Percentiles rank a stretch among this genome's conserved stretches.
phyloP scores from a whole-genome alignment of 2,329 filamentous ascomycete species.

The Diaporthe vaccinii region DNA sequence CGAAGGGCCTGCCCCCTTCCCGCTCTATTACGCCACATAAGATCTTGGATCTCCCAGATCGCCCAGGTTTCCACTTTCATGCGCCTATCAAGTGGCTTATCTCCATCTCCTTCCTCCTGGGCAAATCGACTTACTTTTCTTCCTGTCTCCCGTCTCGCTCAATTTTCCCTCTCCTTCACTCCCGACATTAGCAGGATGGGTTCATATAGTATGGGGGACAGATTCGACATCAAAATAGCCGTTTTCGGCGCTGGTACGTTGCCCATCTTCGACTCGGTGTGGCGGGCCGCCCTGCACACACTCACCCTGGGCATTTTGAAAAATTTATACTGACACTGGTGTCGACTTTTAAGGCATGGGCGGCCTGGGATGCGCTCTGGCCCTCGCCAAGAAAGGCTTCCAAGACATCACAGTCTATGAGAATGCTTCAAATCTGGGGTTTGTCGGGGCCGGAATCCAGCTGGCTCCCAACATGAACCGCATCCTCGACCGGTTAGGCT shows the following conservation, averaged over 20 bases:
- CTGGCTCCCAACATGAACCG: conserved; percentile 86
- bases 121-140: neutral
- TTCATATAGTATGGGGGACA: conserved; percentile 24
- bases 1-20: neutral
- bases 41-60: conserved; percentile 27
- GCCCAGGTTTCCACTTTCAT: conserved; percentile 8
- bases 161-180: neutral
- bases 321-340: neutral
- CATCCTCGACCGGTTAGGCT: conserved; percentile 79
- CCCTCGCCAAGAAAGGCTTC: conserved; percentile 83
- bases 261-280: neutral
- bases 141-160: neutral
- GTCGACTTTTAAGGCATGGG: conserved; percentile 74
- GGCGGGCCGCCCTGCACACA: neutral
- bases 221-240: conserved; percentile 49
- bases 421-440: conserved; percentile 78
- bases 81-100: conserved; percentile 17
- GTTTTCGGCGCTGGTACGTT: conserved; percentile 50
- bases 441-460: conserved; percentile 88
- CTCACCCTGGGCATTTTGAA: neutral
- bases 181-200: conserved; percentile 22
- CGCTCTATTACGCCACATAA: conserved; percentile 14
- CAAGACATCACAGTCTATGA: conserved; percentile 81
- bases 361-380: conserved; percentile 78
- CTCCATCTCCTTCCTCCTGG: conserved; percentile 20